phyloP scores from a whole-genome alignment of 73 alveolate species.

The Blepharisma japonicum region DNA sequence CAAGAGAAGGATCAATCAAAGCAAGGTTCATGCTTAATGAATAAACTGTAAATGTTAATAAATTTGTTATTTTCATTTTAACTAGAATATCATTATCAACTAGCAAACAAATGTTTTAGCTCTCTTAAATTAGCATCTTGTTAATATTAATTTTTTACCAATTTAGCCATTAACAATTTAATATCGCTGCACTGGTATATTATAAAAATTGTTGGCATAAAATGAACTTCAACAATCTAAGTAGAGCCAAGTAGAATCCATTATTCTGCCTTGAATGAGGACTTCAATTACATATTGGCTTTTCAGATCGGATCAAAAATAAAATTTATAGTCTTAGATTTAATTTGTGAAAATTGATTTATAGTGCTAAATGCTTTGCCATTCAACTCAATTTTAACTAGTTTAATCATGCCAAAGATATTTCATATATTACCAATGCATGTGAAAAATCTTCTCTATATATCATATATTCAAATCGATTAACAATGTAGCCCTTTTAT shows the following conservation, averaged over 20 bases:
- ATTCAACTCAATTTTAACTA: background rate
- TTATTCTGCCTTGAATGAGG: background rate
- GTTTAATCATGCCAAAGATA: background rate
- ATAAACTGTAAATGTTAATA: background rate
- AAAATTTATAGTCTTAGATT: background rate
- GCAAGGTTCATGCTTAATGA: conserved; percentile 8
- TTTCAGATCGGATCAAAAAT: background rate
- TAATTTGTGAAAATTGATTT: too few relatives aligned
- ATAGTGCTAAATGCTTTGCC: background rate
- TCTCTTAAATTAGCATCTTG: background rate
- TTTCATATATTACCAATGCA: too few relatives aligned
- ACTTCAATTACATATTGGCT: too few relatives aligned
- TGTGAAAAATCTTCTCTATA: too few relatives aligned
- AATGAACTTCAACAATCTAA: background rate
- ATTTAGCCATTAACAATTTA: background rate
- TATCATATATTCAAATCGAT: too few relatives aligned
- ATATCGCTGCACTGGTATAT: background rate
- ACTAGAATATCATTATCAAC: background rate
- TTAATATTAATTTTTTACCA: background rate
- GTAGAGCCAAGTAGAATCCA: background rate
- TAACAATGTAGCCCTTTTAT: too few relatives aligned
- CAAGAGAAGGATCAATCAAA: background rate
- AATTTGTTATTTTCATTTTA: background rate
- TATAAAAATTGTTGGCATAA: background rate
- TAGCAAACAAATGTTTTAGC: background rate